These are phyloP conservation scores for Phyllosticta ampelicida DNA, from an alignment of 2,329 filamentous ascomycete species.

Conservation along the genomic window DNA sequence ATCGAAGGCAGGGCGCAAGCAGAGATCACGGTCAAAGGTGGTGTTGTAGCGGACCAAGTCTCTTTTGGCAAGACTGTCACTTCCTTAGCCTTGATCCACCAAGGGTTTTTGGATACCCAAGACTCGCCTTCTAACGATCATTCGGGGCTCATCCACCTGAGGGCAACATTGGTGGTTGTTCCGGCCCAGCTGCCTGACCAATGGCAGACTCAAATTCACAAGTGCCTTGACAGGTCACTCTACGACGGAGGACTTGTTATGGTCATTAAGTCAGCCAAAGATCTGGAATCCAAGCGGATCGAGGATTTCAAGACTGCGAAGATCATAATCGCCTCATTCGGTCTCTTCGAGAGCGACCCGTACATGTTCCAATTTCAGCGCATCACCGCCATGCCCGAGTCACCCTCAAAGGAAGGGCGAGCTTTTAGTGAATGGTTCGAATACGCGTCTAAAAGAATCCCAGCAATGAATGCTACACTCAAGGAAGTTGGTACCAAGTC, in stretches of 20 bases:
- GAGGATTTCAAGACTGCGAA: conserved; percentile 37
- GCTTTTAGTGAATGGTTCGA: conserved; percentile 46
- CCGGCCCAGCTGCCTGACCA: conserved; percentile 46
- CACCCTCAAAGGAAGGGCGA: conserved; percentile 31
- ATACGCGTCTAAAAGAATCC: conserved; percentile 33
- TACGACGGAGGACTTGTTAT: conserved; percentile 32
- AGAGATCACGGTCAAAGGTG: conserved; percentile 40
- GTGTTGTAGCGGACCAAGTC: conserved; percentile 53
- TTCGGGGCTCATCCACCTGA: conserved; percentile 31
- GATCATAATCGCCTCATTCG: conserved; percentile 47
- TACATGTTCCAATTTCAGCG: conserved; percentile 43
- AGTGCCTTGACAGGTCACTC: conserved; percentile 33
- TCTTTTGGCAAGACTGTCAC: conserved; percentile 58
- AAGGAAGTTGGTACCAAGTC: conserved; percentile 18
- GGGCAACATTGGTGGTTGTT: conserved; percentile 51
- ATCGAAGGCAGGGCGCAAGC: conserved; percentile 43
- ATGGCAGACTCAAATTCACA: conserved; percentile 46
- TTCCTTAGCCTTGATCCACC: conserved; percentile 45
- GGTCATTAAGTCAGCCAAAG: conserved; percentile 28
- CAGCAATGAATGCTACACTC: conserved; percentile 30
- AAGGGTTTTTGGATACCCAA: conserved; percentile 23
- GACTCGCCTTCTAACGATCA: conserved; percentile 8
- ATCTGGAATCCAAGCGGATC: conserved; percentile 35
- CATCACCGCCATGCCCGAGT: conserved; percentile 38
- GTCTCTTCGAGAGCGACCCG: conserved; percentile 33